Base-by-base conservation (phyloP, 257 asterid species). In the Gentiana dahurica region DNA sequence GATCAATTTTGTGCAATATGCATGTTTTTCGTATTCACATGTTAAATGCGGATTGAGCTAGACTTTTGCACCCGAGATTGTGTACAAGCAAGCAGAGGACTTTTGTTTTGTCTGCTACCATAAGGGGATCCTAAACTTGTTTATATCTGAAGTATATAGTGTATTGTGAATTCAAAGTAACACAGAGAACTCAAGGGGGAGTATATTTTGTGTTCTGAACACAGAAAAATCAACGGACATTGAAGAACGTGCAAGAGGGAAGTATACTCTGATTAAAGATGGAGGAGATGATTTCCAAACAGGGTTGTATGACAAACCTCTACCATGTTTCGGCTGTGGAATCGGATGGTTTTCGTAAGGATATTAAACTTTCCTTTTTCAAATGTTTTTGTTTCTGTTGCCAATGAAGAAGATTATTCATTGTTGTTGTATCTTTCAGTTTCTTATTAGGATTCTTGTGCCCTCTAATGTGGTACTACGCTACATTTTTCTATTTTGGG, bases 271-370 rank as follows among this genome's bases (percentile, higher is more conserved):
- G 68, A 81, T 89, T 66, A 79, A 64, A 77, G 87, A 80, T 51
- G 81, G 71, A 63, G 81, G 71, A 63, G 95, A 89, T 59, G 88
- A 82, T 62, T 72, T 78, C 50, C 94, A 86, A 72, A 53, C 76
- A 54, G 94, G 97, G 55, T 49, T 80, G 36, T 89, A 86, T 24
- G 97, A 86, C 74, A 86, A 80, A 68, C 97, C 95, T 58, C 86
- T 89, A 63, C 95, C 97, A 58, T 89, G 95, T 84, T 89, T 86
- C 65, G 95, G 97, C 63, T 86, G 94, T 66, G 95, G 97, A 67
- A 65, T 86, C 13, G 97, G 95, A 77, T 89, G 97, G 97, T 86
- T 89, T 73, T 81, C 84, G 94, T 83, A 75, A 74, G 95, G 60
- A 54, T 53, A 11, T 50, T 37, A 32, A 34, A 62, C 34, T 38